Base-by-base conservation (phyloP, 768 basidiomycete genomes). In the Calocybe indica region DNA sequence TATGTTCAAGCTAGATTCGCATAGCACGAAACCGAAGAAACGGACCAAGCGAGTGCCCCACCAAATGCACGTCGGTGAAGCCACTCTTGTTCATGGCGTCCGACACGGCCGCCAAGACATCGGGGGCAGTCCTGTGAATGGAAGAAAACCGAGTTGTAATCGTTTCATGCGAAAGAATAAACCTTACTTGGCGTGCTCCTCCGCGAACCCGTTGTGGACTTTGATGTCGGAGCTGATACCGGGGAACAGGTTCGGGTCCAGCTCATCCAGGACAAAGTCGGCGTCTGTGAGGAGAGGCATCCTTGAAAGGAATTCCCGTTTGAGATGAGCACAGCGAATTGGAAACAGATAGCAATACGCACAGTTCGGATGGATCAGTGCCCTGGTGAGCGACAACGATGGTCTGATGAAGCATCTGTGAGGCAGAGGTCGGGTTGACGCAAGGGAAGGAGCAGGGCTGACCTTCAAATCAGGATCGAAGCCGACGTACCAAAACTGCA, bases 141-240 rank as follows among this genome's bases (percentile, higher is more conserved):
- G 22, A 22, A 22, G 22, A 22, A 22, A 22, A 22, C 22, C 22
- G 22, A 4, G 22, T 36, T 6, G 8, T 6, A 30, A 36, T 44
- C 14, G 9, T 6, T 28, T 29, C 15, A 71, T 70, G 52, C 73
- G 76, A 7, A 13, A 31, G 15, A 7, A 9, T 15, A 35, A 45
- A 13, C 32, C 69, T 32, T 58, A 80, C 79, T 50, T 50, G 9
- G 73, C 65, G 6, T 82, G 81, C 7, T 62, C 68, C 3, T 57
- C 53, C 13, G 53, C 59, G 53, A 81, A 82, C 3, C 81, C 79
- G n/a, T 49, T 53, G 50, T 83, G 79, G 2, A 69, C 72, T 51
- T 69, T n/a, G 2, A 81, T 65, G 8, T 52, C 43, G 5, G 69
- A 66, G 37, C 58, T 55, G 6, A 83, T 49, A 2, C 76, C 76